These are phyloP conservation scores for Tetradesmus lagerheimii DNA, from an alignment of 139 green algal genomes.

Conservation along the genomic window DNA sequence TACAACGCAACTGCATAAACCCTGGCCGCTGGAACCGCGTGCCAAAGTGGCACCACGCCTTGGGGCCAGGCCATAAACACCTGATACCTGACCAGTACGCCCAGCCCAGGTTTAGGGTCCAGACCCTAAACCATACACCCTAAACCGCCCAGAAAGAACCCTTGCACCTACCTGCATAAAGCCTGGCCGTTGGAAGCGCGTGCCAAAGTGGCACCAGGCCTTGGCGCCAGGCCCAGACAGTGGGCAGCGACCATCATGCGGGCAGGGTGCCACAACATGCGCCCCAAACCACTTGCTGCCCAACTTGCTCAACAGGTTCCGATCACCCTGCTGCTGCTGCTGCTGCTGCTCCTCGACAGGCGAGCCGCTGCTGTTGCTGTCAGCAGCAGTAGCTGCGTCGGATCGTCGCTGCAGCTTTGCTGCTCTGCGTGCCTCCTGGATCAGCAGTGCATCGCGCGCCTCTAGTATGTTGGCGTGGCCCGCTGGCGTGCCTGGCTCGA, in stretches of 20 bases:
- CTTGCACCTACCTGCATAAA: conserved; percentile 53
- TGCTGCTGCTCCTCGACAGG: background rate
- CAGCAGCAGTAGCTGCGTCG: background rate
- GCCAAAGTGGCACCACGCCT: conserved; percentile 85
- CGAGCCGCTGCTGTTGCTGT: conserved; percentile 1
- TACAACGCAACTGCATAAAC: conserved; percentile 54
- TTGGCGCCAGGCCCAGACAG: conserved; percentile 54
- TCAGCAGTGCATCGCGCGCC: conserved; percentile 59
- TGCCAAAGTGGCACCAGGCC: conserved; percentile 87
- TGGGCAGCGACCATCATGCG: conserved; percentile 85
- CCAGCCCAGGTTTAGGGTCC: no score
- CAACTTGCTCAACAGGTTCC: conserved; percentile 36
- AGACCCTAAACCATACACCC: no score
- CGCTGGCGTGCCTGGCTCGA: conserved; percentile 84
- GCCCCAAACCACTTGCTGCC: conserved; percentile 46
- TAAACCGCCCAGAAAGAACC: no score
- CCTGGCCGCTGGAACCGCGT: conserved; percentile 73
- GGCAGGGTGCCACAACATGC: conserved; percentile 87
- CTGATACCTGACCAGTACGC: no score
- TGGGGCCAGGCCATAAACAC: conserved; percentile 18
- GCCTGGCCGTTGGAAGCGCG: conserved; percentile 70
- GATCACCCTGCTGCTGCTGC: background rate
- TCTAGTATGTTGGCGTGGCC: conserved; percentile 67
- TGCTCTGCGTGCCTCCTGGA: conserved; percentile 29
- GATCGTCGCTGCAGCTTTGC: conserved; percentile 28